A percentile compares a stretch with the other conserved stretches of the same genome.
phyloP scores from a whole-genome alignment of 495 filamentous ascomycete species.

The Talaromyces ruber region DNA sequence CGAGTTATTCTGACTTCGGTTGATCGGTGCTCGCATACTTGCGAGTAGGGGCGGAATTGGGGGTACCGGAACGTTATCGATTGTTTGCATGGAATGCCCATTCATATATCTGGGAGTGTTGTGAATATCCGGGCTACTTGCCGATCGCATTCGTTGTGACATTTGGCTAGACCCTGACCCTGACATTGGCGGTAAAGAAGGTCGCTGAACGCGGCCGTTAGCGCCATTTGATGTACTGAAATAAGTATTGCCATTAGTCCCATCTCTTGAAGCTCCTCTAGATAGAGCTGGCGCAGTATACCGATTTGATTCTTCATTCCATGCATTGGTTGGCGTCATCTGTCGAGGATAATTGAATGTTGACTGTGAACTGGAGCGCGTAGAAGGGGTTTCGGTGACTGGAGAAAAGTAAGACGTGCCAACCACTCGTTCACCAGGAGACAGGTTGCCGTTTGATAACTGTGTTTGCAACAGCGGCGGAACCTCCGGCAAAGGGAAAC shows the following conservation, averaged over 20 bases:
- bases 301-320: conserved; percentile 62
- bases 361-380: conserved; percentile 70
- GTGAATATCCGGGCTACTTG: conserved; percentile 62
- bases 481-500: conserved; percentile 55
- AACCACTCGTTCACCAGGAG: conserved; percentile 39
- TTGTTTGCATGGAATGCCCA: conserved; percentile 54
- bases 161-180: conserved; percentile 39
- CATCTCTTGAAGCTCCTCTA: conserved; percentile 71
- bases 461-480: conserved; percentile 69
- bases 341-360: conserved; percentile 74
- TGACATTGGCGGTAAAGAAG: conserved; percentile 73
- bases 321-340: conserved; percentile 46
- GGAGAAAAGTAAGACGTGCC: conserved; percentile 90
- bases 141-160: conserved; percentile 55
- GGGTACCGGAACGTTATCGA: conserved; percentile 58
- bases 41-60: conserved; percentile 55
- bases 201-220: conserved; percentile 65
- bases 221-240: conserved; percentile 26
- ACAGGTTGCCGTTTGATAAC: conserved; percentile 37
- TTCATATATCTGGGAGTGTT: conserved; percentile 43
- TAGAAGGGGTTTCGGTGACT: conserved; percentile 74
- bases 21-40: conserved; percentile 50
- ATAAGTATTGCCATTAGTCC: conserved; percentile 50
- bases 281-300: conserved; percentile 84
- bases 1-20: conserved; percentile 60